Evolutionary conservation across 2,329 filamentous ascomycete genomes (phyloP), one percentile per base, ranked within the genome.

Genomic region (Fusarium equiseti): DNA sequence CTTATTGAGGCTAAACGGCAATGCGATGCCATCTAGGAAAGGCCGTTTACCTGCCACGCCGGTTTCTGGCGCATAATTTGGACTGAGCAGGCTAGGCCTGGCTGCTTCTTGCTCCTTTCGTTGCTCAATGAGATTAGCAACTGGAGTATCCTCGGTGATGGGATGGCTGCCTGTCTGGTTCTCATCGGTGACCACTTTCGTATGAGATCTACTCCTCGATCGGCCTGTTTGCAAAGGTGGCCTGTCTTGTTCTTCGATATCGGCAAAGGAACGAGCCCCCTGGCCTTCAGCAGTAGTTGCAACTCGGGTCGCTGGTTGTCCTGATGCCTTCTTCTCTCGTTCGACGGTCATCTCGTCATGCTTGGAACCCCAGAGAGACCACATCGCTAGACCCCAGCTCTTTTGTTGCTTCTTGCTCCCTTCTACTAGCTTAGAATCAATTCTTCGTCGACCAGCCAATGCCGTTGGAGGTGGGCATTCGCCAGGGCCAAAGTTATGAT

Each of bases 301-400:
- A 45, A 76, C 71, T 27, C 75, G 71, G 2, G 70, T 61, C 20
- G 76, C 76, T 3, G 77, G 74, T 27, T 78, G 74, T 61, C 81
- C 79, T 4, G 85, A 83, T 1, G 85, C 85, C 68, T 85, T 84
- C 55, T 86, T 79, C 77, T 90, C 88, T 6, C 88, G 83, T 49
- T 84, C 82, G 6, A 97, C 85, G 0, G 92, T 92, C 67, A 86
- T 86, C 79, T 95, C 88, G 77, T 98, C 96, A 76, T 98, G 94
- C 77, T 92, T 97, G 48, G 91, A 95, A 16, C 93, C 94, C 92
- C 94, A 97, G 2, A 91, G 84, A 52, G 90, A 92, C 95, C 95
- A 98, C 70, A 98, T 82, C 4, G 90, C 89, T 79, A 98, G 84
- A 10, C 92, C 93, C 80, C 91, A 88, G 70, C 92, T 94, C 84